phyloP scores from a whole-genome alignment of 805 yeast species.

The Scheffersomyces lignosus region DNA sequence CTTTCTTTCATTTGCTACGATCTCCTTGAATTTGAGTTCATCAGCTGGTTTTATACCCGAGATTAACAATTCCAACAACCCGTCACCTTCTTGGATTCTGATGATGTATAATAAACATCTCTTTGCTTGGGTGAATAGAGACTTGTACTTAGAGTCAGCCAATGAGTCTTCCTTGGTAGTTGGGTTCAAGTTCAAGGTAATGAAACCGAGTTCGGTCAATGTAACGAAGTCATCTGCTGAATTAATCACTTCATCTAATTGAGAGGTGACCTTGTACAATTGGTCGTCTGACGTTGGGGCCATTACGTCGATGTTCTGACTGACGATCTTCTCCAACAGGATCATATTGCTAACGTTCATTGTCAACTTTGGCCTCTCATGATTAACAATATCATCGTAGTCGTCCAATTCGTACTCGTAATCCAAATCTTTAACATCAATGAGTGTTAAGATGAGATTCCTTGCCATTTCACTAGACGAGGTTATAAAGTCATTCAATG shows the following conservation, averaged over 20 bases:
- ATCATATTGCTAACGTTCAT: constrained; percentile 49
- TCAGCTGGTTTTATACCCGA: constrained; percentile 67
- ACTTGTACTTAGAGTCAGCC: constrained; percentile 56
- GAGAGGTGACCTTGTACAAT: constrained; percentile 42
- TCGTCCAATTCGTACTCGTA: constrained; percentile 58
- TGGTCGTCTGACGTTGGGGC: constrained; percentile 58
- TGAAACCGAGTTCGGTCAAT: constrained; percentile 50
- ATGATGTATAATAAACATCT: constrained; percentile 79
- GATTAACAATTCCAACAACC: constrained; percentile 66
- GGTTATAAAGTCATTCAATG: constrained; percentile 70
- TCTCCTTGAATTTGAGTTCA: constrained; percentile 60
- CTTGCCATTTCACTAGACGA: constrained; percentile 49
- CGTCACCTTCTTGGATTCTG: constrained; percentile 73
- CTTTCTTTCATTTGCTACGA: constrained; percentile 48
- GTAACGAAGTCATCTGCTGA: constrained; percentile 44
- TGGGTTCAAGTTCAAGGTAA: constrained; percentile 60
- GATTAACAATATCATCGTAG: constrained; percentile 63
- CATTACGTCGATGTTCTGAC: constrained; percentile 39
- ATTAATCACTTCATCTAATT: constrained; percentile 39
- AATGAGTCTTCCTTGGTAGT: constrained; percentile 45
- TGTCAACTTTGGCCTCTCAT: constrained; percentile 46
- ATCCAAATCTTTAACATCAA: constrained; percentile 59
- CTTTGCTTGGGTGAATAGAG: constrained; percentile 74
- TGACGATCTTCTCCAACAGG: constrained; percentile 44
- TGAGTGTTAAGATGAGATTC: constrained; percentile 44